A percentile compares a stretch with the other conserved stretches of the same genome.
Conservation (phyloP, 2,329 filamentous ascomycete genomes). For the Alternaria ventricosa region DNA sequence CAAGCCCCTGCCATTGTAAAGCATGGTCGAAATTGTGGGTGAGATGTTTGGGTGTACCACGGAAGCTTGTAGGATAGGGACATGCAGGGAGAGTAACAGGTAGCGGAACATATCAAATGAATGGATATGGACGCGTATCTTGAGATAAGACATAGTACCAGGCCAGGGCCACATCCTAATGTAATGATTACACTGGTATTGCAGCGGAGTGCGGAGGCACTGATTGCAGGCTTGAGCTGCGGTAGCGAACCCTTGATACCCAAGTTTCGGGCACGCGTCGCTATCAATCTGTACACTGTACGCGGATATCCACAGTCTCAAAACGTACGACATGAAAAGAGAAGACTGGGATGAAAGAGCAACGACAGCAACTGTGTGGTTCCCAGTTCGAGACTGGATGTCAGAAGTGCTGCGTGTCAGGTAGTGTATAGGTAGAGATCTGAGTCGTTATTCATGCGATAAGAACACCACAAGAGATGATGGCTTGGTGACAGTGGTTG, state of each 20-base stretch:
- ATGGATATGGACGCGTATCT: neutral
- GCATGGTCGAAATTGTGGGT: neutral
- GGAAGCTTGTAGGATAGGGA: neutral
- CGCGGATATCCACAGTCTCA: neutral
- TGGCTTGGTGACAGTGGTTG: neutral
- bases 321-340: neutral
- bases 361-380: neutral
- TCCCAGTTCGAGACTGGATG: neutral
- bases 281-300: neutral
- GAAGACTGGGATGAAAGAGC: neutral
- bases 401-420: neutral
- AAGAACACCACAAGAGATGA: neutral
- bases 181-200: neutral
- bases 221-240: neutral
- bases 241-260: neutral
- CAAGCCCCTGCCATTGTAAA: neutral
- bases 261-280: neutral
- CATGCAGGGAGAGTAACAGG: neutral
- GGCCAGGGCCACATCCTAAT: neutral
- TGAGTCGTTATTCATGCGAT: neutral
- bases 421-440: neutral
- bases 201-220: neutral
- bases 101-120: neutral
- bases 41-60: neutral
- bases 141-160: neutral